Evolutionary conservation across 108 stramenopile species (phyloP), one percentile per base, ranked within the genome.

Genomic region (Phaeodactylum tricornutum): DNA sequence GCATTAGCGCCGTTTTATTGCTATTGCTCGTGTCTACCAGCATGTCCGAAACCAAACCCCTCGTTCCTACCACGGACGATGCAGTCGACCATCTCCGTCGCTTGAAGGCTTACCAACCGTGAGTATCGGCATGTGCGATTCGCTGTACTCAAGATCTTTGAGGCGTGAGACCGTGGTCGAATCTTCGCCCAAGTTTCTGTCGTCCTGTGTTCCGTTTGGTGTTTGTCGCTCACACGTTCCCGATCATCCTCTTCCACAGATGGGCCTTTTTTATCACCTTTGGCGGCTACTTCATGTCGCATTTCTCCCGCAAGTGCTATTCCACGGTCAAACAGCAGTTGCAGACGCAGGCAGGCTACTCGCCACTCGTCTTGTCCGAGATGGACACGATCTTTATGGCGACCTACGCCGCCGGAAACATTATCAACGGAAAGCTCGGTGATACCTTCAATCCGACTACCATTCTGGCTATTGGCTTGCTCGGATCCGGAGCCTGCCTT

Each of bases 381-480:
- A 92, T 94, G 95, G 95, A 94, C 84, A 83, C 93, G 39, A 70
- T 80, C 31, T 96, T 96, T 75, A 96, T 96, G 95, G 81, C 77
- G 28, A 92, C 90, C 31, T 96, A 96, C 47, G 95, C 92, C 14
- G 79, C 81, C 24, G 93, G 92, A 50, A 87, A 86, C 57, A 91
- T 92, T 69, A 71, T 96, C 57, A 82, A 77, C 33, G 95, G 95
- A 68, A 85, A 87, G 50, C 72, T 96, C 44, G 95, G 93, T 44
- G 95, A 96, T 67, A 91, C 85, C 44, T 87, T 92, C 67, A 74
- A 78, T 57, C 92, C 92, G 40, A 82, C 89, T 31, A 85, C 83
- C 9, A 84, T 96, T 30, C 57, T 93, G 37, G 87, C 84, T 35
- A 82, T 89, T 64, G 95, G 95, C 56, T 72, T 96, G 29, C 81